Conservation (phyloP, 164 flowering plant species). For the Nymphaea colorata region DNA sequence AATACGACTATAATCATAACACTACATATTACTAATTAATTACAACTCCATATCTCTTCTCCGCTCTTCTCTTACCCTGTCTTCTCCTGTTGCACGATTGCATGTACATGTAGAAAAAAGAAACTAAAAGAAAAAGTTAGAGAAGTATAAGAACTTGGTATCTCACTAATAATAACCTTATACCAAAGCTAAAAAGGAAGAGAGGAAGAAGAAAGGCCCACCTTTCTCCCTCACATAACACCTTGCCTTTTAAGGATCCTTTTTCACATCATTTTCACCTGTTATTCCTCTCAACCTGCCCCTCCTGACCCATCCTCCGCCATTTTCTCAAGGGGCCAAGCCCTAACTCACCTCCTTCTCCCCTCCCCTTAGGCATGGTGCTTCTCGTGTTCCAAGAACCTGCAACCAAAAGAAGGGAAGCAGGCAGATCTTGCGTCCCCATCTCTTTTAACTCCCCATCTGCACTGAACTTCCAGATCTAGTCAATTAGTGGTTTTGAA, state of each 20-base stretch:
- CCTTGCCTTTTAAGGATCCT: conserved; percentile 38
- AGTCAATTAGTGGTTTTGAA: background rate
- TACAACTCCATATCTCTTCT: background rate
- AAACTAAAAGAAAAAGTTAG: background rate
- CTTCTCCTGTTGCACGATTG: background rate
- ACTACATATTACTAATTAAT: background rate
- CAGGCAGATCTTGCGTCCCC: conserved; percentile 27
- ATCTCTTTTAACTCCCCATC: background rate
- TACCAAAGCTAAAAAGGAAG: background rate
- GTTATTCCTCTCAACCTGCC: background rate
- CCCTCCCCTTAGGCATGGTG: background rate
- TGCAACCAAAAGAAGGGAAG: conserved; percentile 78
- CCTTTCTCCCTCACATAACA: conserved; percentile 9
- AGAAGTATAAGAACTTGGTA: background rate
- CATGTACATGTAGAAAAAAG: background rate
- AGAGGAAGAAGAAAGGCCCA: conserved; percentile 7
- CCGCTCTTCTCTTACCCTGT: background rate
- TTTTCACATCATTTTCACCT: conserved; percentile 5
- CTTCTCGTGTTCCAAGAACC: conserved; percentile 9
- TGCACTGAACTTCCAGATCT: background rate
- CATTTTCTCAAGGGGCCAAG: conserved; percentile 10
- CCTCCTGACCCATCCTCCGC: conserved; percentile 7
- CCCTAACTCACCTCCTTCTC: conserved; percentile 12
- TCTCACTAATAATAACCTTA: background rate
- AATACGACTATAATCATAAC: background rate